Evolutionary conservation across 2,329 filamentous ascomycete species (phyloP).

Genomic region (Ophiocordyceps sinensis): DNA sequence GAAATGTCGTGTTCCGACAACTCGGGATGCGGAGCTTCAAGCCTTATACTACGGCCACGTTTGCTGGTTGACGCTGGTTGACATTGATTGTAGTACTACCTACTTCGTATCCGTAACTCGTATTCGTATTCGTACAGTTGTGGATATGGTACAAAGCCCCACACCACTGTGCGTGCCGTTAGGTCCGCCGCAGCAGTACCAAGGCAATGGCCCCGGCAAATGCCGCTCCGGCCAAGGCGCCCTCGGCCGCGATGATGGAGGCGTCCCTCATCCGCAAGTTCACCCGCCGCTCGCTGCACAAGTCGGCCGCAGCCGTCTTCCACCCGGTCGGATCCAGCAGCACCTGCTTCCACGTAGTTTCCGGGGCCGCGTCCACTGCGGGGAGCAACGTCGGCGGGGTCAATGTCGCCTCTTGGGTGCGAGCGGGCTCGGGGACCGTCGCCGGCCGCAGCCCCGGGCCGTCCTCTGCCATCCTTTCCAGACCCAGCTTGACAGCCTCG

Average conservation of each 20-base stretch:
- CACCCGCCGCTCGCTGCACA: constrained; percentile 52
- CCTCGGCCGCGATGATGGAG: constrained; percentile 54
- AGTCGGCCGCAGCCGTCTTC: constrained; percentile 35
- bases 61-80: too few species aligned
- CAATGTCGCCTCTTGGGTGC: neutral
- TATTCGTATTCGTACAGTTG: too few species aligned
- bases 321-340: constrained; percentile 28
- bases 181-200: constrained; percentile 24
- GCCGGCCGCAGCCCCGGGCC: constrained; percentile 1
- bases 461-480: constrained; percentile 11
- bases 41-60: too few species aligned
- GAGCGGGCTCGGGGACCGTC: neutral
- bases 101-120: too few species aligned
- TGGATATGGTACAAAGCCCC: neutral
- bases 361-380: constrained; percentile 1
- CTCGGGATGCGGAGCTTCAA: too few species aligned
- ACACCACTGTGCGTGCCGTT: neutral
- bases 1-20: too few species aligned
- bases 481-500: constrained; percentile 15
- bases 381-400: neutral
- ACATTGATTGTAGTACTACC: too few species aligned
- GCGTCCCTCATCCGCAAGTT: constrained; percentile 54
- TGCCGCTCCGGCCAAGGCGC: constrained; percentile 50
- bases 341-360: constrained; percentile 26
- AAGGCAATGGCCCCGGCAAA: constrained; percentile 40